phyloP scores from a whole-genome alignment of 208 protist genomes.

The Wallacemonas sp. region DNA sequence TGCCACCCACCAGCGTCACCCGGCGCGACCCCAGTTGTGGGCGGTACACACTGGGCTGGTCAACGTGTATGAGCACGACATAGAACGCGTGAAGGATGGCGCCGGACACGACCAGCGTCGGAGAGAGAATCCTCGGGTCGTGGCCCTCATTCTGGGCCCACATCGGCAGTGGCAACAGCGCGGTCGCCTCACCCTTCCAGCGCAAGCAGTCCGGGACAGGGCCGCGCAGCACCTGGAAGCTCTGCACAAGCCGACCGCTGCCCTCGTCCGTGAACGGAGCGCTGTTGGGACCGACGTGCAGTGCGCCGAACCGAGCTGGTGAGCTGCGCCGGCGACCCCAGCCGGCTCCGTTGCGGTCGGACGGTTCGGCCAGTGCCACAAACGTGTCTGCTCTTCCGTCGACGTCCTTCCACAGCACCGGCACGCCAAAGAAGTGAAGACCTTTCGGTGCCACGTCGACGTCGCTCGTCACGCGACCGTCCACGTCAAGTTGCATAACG shows the following conservation, averaged over 20 bases:
- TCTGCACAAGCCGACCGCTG: slow-evolving; percentile 20
- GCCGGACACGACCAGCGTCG: slow-evolving; percentile 25
- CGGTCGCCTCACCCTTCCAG: slow-evolving; percentile 9
- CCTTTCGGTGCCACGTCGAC: slow-evolving; percentile 54
- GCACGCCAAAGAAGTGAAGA: slow-evolving; percentile 34
- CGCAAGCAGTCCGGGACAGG: slow-evolving; percentile 20
- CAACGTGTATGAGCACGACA: slow-evolving; percentile 22
- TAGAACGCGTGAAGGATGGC: slow-evolving; percentile 56
- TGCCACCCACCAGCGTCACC: neutral
- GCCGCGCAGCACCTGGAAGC: slow-evolving; percentile 41
- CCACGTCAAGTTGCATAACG: slow-evolving; percentile 8
- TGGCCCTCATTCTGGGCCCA: slow-evolving; percentile 37
- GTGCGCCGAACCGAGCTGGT: too few species aligned
- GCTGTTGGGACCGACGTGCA: too few species aligned
- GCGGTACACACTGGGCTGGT: neutral
- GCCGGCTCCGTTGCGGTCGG: neutral
- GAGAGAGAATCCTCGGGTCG: slow-evolving; percentile 25
- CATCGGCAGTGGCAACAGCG: slow-evolving; percentile 34
- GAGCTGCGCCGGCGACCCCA: too few species aligned
- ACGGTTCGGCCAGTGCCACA: neutral
- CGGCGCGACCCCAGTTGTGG: too few species aligned
- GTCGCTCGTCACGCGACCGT: slow-evolving; percentile 25
- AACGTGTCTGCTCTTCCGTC: slow-evolving; percentile 4
- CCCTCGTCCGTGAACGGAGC: slow-evolving; percentile 5
- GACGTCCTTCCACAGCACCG: slow-evolving; percentile 28